Percentiles rank a stretch among this genome's conserved stretches.
These are phyloP conservation scores for Pseudogymnoascus pannorum DNA, from an alignment of 2,329 filamentous ascomycete genomes.

Conservation along the genomic window DNA sequence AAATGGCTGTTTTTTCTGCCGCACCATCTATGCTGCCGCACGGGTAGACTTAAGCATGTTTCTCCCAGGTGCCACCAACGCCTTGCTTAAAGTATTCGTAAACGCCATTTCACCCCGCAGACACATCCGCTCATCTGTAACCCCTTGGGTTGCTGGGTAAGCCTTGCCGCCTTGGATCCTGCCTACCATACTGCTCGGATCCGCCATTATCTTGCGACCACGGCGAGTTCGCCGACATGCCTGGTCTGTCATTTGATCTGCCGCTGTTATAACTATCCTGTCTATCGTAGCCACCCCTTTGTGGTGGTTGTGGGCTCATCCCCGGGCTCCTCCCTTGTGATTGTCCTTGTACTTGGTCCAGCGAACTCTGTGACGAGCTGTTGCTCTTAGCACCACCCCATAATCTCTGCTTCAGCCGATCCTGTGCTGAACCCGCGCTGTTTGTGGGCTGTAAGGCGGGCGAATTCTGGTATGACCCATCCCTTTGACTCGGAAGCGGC, in stretches of 20 bases:
- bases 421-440: conserved; percentile 59
- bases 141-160: conserved; percentile 1
- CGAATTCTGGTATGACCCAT: conserved; percentile 64
- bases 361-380: conserved; percentile 4
- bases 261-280: background rate
- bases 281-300: background rate
- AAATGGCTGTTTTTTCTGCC: background rate
- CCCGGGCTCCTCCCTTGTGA: background rate
- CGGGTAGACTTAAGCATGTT: conserved; percentile 1
- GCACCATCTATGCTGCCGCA: background rate
- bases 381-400: conserved; percentile 42
- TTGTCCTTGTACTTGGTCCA: background rate
- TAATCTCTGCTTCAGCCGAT: conserved; percentile 71
- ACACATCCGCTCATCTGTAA: background rate
- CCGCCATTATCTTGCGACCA: background rate
- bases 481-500: conserved; percentile 64
- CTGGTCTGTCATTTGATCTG: background rate
- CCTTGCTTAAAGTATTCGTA: conserved; percentile 3
- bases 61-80: conserved; percentile 3
- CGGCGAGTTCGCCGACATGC: background rate
- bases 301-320: background rate
- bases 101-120: background rate
- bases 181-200: background rate
- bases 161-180: conserved; percentile 1
- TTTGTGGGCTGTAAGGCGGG: conserved; percentile 14